Conservation (phyloP, 2,329 filamentous ascomycete genomes). For the Epichloe coenophiala region DNA sequence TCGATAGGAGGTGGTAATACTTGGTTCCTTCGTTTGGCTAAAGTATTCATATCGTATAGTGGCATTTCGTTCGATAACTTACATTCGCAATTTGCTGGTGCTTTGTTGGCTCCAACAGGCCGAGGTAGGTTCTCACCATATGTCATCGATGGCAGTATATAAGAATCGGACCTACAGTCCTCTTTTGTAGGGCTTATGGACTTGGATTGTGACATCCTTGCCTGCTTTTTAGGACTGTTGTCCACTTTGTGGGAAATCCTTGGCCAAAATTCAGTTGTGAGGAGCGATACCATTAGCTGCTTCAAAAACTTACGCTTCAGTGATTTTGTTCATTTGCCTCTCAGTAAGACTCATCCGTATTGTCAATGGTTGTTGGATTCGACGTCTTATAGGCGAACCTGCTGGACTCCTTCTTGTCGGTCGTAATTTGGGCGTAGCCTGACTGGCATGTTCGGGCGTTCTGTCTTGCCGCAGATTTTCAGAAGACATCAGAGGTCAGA, state of each 20-base stretch:
- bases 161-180: neutral
- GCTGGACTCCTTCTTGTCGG: slow-evolving; percentile 16
- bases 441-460: neutral
- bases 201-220: slow-evolving; percentile 3
- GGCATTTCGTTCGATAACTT: neutral
- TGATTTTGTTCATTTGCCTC: slow-evolving; percentile 33
- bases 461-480: neutral
- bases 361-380: slow-evolving; percentile 25
- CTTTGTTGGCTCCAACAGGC: neutral
- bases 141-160: neutral
- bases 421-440: neutral
- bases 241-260: slow-evolving; percentile 22
- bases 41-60: neutral
- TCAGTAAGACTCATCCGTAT: slow-evolving; percentile 36
- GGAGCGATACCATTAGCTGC: neutral
- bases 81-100: neutral
- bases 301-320: slow-evolving; percentile 26
- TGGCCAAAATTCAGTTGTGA: neutral
- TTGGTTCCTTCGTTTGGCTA: slow-evolving; percentile 3
- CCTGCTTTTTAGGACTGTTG: slow-evolving; percentile 12
- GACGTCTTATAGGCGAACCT: slow-evolving; percentile 20
- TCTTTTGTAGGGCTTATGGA: neutral
- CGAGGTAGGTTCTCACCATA: neutral
- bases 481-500: neutral
- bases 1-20: slow-evolving; percentile 1